phyloP scores from a whole-genome alignment of 805 yeast genomes.

The Wickerhamiella siamensis region DNA sequence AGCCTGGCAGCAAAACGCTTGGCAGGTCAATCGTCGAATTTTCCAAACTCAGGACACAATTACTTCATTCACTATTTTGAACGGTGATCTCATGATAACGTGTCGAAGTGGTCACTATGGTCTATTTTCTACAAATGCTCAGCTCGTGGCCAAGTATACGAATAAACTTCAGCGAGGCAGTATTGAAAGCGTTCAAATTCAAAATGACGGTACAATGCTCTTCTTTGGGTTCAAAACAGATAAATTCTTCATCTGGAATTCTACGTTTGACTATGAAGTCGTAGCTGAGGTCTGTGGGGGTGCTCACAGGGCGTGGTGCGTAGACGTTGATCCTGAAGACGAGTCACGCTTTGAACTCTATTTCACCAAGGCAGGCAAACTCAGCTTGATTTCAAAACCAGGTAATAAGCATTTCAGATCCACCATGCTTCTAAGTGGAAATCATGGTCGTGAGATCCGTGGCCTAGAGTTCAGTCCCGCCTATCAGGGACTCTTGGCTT shows the following conservation, averaged over 20 bases:
- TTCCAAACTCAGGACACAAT: constrained; percentile 16
- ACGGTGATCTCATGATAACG: constrained; percentile 9
- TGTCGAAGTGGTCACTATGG: constrained; percentile 19
- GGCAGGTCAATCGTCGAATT: neutral
- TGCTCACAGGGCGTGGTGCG: constrained; percentile 71
- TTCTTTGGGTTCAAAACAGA: constrained; percentile 76
- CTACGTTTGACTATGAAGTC: constrained; percentile 56
- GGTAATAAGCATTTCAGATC: constrained; percentile 13
- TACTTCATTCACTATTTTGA: constrained; percentile 13
- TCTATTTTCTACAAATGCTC: constrained; percentile 3
- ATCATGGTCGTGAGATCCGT: constrained; percentile 88
- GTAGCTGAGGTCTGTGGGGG: constrained; percentile 76
- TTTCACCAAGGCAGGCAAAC: constrained; percentile 32
- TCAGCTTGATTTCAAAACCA: neutral
- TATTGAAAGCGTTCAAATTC: constrained; percentile 51
- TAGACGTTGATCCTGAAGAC: constrained; percentile 21
- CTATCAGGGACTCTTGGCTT: constrained; percentile 33
- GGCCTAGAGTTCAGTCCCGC: constrained; percentile 43
- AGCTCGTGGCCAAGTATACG: constrained; percentile 18
- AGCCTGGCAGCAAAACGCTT: constrained; percentile 26
- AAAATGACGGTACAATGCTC: constrained; percentile 33
- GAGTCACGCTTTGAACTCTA: constrained; percentile 36
- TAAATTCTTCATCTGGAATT: constrained; percentile 68
- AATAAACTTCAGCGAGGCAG: constrained; percentile 64
- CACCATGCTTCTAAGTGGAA: constrained; percentile 38